Conservation (phyloP, 2,329 filamentous ascomycete genomes). For the Colletotrichum coccodes region DNA sequence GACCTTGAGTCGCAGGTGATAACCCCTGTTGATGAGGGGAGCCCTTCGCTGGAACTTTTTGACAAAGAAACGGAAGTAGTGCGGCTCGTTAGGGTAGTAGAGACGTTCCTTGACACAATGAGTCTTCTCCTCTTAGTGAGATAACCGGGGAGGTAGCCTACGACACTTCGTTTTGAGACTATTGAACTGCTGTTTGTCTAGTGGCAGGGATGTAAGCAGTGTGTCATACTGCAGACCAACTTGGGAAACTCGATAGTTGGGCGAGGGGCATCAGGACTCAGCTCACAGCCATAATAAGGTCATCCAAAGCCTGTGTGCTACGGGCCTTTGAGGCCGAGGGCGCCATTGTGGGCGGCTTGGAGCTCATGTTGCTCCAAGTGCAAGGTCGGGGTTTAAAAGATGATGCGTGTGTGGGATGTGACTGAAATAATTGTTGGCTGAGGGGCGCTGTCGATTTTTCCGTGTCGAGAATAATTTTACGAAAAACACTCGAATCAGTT, state of each 20-base stretch:
- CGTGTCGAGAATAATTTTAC: neutral
- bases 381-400: neutral
- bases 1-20: conserved; percentile 86
- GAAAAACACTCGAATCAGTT: neutral
- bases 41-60: conserved; percentile 83
- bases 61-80: conserved; percentile 91
- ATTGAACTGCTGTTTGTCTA: conserved; percentile 93
- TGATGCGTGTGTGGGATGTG: neutral
- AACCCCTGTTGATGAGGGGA: conserved; percentile 91
- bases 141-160: conserved; percentile 46
- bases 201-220: conserved; percentile 22
- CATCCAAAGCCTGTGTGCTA: conserved; percentile 48
- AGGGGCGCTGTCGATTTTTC: neutral
- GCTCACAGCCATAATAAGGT: conserved; percentile 66
- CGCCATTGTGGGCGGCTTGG: conserved; percentile 6
- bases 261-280: neutral
- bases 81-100: conserved; percentile 80
- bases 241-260: neutral
- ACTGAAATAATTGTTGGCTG: neutral
- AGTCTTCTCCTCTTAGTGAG: neutral
- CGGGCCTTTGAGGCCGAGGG: neutral
- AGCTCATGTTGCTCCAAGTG: neutral
- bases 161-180: conserved; percentile 92
- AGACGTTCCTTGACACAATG: conserved; percentile 57
- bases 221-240: neutral